These are phyloP conservation scores for Baorangia bicolor DNA, from an alignment of 768 basidiomycete genomes.

Conservation along the genomic window DNA sequence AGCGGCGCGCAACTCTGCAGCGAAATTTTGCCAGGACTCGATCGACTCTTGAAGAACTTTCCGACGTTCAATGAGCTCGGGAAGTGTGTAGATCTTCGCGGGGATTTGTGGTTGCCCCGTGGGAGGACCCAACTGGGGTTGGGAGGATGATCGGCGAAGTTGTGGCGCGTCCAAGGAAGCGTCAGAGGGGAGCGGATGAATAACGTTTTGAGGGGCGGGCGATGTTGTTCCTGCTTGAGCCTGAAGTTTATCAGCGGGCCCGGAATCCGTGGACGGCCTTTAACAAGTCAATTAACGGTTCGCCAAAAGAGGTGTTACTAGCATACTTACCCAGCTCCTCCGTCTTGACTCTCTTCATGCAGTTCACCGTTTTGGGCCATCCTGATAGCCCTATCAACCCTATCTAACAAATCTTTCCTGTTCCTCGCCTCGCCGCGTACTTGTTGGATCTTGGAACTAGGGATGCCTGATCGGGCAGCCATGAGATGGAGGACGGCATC, in stretches of 20 bases:
- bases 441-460: conserved; percentile 31
- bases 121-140: conserved; percentile 25
- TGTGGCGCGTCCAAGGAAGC: conserved; percentile 16
- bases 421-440: conserved; percentile 31
- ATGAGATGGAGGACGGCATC: conserved; percentile 30
- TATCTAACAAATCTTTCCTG: conserved; percentile 32
- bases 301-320: background rate
- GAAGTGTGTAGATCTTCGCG: conserved; percentile 22
- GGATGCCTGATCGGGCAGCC: conserved; percentile 34
- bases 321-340: conserved; percentile 15
- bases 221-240: background rate
- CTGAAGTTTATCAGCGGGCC: background rate
- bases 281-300: conserved; percentile 6
- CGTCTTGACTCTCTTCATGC: conserved; percentile 3
- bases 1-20: conserved; percentile 18
- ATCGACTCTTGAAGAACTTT: conserved; percentile 29
- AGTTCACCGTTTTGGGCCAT: conserved; percentile 26
- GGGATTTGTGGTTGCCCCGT: conserved; percentile 13
- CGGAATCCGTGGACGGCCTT: conserved; percentile 12
- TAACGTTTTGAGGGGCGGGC: background rate
- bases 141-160: conserved; percentile 31
- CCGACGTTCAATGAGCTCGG: conserved; percentile 27
- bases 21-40: conserved; percentile 19
- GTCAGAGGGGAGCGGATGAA: conserved; percentile 2
- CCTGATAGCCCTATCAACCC: conserved; percentile 28